Evolutionary conservation across 2,329 filamentous ascomycete species (phyloP).

Genomic region (Dactylonectria macrodidyma): DNA sequence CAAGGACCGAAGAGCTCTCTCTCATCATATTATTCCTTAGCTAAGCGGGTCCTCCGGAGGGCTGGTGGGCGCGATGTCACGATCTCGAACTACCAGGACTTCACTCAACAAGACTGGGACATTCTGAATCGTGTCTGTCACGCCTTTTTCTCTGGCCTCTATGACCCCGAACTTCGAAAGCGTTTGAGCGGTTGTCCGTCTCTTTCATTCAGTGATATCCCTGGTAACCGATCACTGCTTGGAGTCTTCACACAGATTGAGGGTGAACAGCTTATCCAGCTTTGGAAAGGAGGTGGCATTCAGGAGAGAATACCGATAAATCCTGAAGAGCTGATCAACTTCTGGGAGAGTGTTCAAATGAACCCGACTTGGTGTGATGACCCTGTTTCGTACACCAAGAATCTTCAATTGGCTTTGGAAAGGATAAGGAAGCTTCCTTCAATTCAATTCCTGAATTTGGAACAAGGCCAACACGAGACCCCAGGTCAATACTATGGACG

Average conservation of each 20-base stretch:
- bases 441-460: slow-evolving; percentile 67
- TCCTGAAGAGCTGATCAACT: slow-evolving; percentile 54
- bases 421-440: slow-evolving; percentile 66
- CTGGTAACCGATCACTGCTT: slow-evolving; percentile 64
- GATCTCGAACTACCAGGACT: slow-evolving; percentile 60
- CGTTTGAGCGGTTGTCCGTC: slow-evolving; percentile 64
- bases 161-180: slow-evolving; percentile 61
- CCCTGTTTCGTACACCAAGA: slow-evolving; percentile 66
- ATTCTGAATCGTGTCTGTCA: slow-evolving; percentile 67
- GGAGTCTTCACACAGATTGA: slow-evolving; percentile 69
- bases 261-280: slow-evolving; percentile 67
- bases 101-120: slow-evolving; percentile 61
- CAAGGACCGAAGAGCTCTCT: slow-evolving; percentile 61
- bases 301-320: slow-evolving; percentile 36
- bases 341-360: slow-evolving; percentile 63
- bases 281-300: slow-evolving; percentile 49
- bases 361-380: slow-evolving; percentile 60
- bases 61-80: slow-evolving; percentile 66
- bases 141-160: slow-evolving; percentile 69
- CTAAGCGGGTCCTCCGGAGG: slow-evolving; percentile 66
- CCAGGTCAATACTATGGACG: slow-evolving; percentile 65
- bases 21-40: slow-evolving; percentile 61
- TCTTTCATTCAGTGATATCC: slow-evolving; percentile 54
- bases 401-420: slow-evolving; percentile 64
- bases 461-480: slow-evolving; percentile 68